These are phyloP conservation scores for Globisporangium polare DNA, from an alignment of 352 stramenopile genomes.

Conservation along the genomic window DNA sequence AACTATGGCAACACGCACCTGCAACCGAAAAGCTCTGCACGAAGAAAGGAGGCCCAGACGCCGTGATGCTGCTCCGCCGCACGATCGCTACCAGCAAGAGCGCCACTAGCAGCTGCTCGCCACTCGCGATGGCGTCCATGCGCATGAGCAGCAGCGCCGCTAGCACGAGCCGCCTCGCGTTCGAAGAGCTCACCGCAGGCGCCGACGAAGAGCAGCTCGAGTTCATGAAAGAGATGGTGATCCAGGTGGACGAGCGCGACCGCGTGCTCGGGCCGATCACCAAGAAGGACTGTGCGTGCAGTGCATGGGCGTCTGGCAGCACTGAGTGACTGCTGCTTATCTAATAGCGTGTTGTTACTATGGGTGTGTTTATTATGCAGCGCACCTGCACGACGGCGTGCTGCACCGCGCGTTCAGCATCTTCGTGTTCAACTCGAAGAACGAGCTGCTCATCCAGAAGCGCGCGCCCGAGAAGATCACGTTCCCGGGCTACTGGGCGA, in stretches of 20 bases:
- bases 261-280: constrained; percentile 72
- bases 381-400: constrained; percentile 71
- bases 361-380: constrained; percentile 18
- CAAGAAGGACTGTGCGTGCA: constrained; percentile 78
- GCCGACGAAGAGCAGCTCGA: constrained; percentile 77
- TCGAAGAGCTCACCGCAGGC: constrained; percentile 61
- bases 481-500: constrained; percentile 98
- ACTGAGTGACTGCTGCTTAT: not conserved
- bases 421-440: constrained; percentile 86
- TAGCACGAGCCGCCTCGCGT: constrained; percentile 26
- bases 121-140: not conserved
- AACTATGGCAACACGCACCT: not conserved
- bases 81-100: not conserved
- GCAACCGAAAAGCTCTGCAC: not conserved
- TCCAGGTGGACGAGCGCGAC: constrained; percentile 86
- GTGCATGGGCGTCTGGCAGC: not conserved
- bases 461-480: constrained; percentile 97
- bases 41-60: not conserved
- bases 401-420: constrained; percentile 85
- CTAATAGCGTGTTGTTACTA: not conserved
- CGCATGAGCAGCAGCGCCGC: constrained; percentile 18
- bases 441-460: constrained; percentile 88
- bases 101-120: constrained; percentile 13
- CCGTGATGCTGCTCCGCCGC: constrained; percentile 13
- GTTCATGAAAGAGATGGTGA: constrained; percentile 90